These are phyloP conservation scores for Heliamphora pulchella DNA, from an alignment of 179 eudicot genomes.

Conservation along the genomic window DNA sequence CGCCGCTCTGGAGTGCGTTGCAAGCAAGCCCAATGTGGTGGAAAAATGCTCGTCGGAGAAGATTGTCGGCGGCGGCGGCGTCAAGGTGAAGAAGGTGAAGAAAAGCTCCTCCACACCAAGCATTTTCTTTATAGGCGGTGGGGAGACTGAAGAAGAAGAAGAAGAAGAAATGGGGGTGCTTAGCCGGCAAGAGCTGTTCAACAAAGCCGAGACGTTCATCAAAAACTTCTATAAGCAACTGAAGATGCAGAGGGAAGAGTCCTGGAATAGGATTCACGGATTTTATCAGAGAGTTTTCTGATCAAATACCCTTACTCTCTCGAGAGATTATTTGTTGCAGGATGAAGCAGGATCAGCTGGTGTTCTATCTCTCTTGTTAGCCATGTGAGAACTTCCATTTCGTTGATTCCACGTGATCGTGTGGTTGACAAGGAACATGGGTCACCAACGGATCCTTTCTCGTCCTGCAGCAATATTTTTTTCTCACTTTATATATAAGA, in stretches of 20 bases:
- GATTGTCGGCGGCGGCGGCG: slow-evolving; percentile 15
- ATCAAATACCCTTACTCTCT: no score
- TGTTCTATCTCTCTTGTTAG: no score
- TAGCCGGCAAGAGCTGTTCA: slow-evolving; percentile 38
- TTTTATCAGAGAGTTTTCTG: slow-evolving; percentile 31
- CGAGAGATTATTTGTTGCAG: no score
- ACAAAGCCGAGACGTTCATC: slow-evolving; percentile 52
- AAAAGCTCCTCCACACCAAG: slow-evolving; percentile 43
- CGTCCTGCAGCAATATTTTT: no score
- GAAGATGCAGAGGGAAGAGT: slow-evolving; percentile 62
- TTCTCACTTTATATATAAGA: no score
- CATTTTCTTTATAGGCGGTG: slow-evolving; percentile 32
- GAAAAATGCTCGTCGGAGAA: slow-evolving; percentile 25
- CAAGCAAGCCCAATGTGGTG: slow-evolving; percentile 12
- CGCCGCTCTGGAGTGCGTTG: neutral
- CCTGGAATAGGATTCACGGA: slow-evolving; percentile 41
- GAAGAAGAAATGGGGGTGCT: slow-evolving; percentile 22
- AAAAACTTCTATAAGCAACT: slow-evolving; percentile 50
- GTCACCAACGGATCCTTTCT: no score
- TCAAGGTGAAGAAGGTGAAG: slow-evolving; percentile 19
- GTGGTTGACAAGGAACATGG: no score
- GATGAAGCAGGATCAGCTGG: no score
- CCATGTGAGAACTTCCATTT: no score
- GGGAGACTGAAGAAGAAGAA: slow-evolving; percentile 11
- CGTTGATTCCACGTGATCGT: no score